Base-by-base conservation (phyloP, 495 filamentous ascomycete genomes). In the Penicillium cosmopolitanum region DNA sequence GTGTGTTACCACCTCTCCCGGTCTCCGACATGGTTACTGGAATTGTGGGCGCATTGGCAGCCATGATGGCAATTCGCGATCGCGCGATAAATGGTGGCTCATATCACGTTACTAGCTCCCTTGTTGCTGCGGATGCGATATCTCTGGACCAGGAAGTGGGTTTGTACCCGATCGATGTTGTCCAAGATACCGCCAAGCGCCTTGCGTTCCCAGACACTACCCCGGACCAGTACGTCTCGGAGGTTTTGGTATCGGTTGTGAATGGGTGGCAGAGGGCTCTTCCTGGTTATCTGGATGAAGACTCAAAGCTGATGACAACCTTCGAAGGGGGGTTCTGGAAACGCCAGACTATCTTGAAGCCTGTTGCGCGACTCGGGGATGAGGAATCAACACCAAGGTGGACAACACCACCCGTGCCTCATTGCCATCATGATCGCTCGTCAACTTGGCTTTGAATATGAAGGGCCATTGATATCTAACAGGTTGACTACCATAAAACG, bases 21-120 rank as follows among this genome's bases (percentile, higher is more conserved):
- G 86, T 87, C 70, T 87, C 83, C 15, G 88, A 90, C 66, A 90
- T 91, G 74, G 82, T 83, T 11, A 88, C 87, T 18, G 88, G 77
- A 0, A 67, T 80, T 50, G 74, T 86, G 50, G 85, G 84, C 5
- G 78, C 80, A 12, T 69, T 85, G 43, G 82, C 78, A 12, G 81
- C 82, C 2, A 71, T 88, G 57, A 69, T 78, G 13, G 85, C 65
- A 0, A n/a, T 73, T 10, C 56, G 66, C 3, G 64, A 71, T 4
- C 66, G 71, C 1, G 65, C 71, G 4, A 35, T 47, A 10, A 55
- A 64, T 0, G 71, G 71, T 9, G 68, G 71, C n/a, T 71, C 68
- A 3, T 73, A 73, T 18, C 68, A 63, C 18, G 58, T 69, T 0
- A 23, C 38, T 1, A 65, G 57, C 54, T 68, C 70, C 5, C 50